Conservation (phyloP, 2,329 filamentous ascomycete species). For the Thermothelomyces thermophilus region DNA sequence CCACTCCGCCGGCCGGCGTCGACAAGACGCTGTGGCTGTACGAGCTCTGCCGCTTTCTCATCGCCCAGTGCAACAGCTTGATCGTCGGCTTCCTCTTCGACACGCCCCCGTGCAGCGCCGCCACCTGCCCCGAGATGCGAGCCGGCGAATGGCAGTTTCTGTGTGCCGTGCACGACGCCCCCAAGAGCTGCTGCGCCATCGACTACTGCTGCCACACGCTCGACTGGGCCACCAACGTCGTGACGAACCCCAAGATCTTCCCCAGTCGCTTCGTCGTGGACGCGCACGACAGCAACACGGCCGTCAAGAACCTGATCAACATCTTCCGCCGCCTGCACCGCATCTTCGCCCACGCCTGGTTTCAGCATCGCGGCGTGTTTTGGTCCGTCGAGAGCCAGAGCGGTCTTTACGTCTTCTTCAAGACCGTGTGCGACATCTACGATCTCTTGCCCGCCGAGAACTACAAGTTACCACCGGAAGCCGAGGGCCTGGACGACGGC, state of each 20-base stretch:
- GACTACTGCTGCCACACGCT: conserved; percentile 99
- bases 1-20: conserved; percentile 71
- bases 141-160: conserved; percentile 99
- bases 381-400: conserved; percentile 87
- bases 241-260: conserved; percentile 93
- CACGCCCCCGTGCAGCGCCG: conserved; percentile 76
- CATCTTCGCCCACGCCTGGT: conserved; percentile 98
- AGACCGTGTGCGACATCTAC: conserved; percentile 91
- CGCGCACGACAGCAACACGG: conserved; percentile 54
- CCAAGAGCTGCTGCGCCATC: conserved; percentile 95
- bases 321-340: conserved; percentile 91
- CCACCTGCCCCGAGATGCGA: conserved; percentile 95
- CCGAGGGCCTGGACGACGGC: conserved; percentile 72
- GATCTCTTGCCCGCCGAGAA: conserved; percentile 86
- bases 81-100: conserved; percentile 92
- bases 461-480: conserved; percentile 90
- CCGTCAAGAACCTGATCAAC: conserved; percentile 81
- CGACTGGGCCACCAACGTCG: conserved; percentile 92
- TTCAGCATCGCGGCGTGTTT: conserved; percentile 90
- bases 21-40: conserved; percentile 93
- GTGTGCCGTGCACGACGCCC: conserved; percentile 93
- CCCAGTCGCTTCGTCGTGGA: conserved; percentile 69
- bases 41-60: conserved; percentile 93
- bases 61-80: conserved; percentile 86
- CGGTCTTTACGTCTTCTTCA: conserved; percentile 95